Conservation (phyloP, 495 filamentous ascomycete species). For the Immersiella caudata region DNA sequence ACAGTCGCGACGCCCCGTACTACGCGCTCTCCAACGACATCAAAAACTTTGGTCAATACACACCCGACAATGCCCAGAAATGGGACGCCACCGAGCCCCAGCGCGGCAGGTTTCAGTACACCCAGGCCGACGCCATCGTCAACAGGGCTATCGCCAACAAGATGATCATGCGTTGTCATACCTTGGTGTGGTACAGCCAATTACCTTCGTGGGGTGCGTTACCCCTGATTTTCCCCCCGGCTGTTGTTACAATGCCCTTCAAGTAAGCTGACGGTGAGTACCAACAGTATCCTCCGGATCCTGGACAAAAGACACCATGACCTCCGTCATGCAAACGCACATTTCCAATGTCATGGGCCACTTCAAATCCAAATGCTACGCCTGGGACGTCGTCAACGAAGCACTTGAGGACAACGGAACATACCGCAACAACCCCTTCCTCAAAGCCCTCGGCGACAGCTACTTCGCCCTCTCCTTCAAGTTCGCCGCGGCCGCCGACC, state of each 20-base stretch:
- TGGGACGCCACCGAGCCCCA: slow-evolving; percentile 54
- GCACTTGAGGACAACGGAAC: slow-evolving; percentile 58
- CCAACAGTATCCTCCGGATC: slow-evolving; percentile 39
- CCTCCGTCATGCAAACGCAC: slow-evolving; percentile 55
- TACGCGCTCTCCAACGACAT: slow-evolving; percentile 41
- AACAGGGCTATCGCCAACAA: slow-evolving; percentile 55
- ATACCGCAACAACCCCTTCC: slow-evolving; percentile 54
- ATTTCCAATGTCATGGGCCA: slow-evolving; percentile 53
- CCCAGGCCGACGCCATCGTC: slow-evolving; percentile 49
- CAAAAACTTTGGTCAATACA: slow-evolving; percentile 58
- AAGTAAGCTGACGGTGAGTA: slow-evolving; percentile 11
- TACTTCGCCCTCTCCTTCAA: slow-evolving; percentile 59
- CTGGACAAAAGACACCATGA: slow-evolving; percentile 55
- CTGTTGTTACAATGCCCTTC: too few species aligned
- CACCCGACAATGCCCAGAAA: slow-evolving; percentile 63
- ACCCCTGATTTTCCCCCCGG: too few species aligned
- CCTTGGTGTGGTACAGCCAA: slow-evolving; percentile 60
- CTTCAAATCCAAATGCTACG: slow-evolving; percentile 60
- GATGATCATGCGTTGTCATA: slow-evolving; percentile 59
- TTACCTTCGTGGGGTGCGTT: slow-evolving; percentile 55
- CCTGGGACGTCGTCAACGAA: slow-evolving; percentile 66
- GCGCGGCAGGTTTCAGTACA: slow-evolving; percentile 50
- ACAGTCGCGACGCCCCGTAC: slow-evolving; percentile 54
- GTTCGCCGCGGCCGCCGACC: slow-evolving; percentile 55
- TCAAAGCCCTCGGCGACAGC: slow-evolving; percentile 53